Percentiles rank a stretch among this genome's conserved stretches.
These are phyloP conservation scores for Catunica adiposa DNA, from an alignment of 2,329 filamentous ascomycete genomes.

Conservation along the genomic window DNA sequence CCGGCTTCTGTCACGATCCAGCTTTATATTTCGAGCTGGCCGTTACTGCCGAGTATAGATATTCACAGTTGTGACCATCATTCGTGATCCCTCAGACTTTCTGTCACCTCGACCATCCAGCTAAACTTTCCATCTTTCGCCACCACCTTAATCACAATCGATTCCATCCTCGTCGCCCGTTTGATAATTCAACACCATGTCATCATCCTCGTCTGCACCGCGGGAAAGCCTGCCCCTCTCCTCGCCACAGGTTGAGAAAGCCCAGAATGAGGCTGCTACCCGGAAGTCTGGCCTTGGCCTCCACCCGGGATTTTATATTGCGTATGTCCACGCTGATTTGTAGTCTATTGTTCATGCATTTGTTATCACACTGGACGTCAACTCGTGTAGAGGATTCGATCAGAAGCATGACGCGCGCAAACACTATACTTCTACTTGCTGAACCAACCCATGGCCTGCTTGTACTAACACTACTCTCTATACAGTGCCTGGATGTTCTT, in stretches of 20 bases:
- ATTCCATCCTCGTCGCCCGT: background rate
- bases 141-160: background rate
- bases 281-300: constrained; percentile 14
- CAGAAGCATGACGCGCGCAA: too few relatives aligned
- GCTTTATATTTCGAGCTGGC: background rate
- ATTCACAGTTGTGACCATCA: background rate
- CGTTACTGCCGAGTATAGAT: background rate
- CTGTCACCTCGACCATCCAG: background rate
- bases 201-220: constrained; percentile 13
- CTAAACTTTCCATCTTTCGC: background rate
- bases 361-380: background rate
- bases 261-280: constrained; percentile 12
- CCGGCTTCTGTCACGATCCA: background rate
- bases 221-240: constrained; percentile 11
- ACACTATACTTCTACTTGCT: background rate
- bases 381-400: too few relatives aligned
- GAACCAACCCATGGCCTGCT: background rate
- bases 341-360: background rate
- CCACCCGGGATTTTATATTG: constrained; percentile 21
- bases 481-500: constrained; percentile 61
- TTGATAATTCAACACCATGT: constrained; percentile 9
- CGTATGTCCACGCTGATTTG: constrained; percentile 17
- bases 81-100: too few relatives aligned
- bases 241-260: constrained; percentile 17
- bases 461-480: background rate